A percentile compares a stretch with the other conserved stretches of the same genome.
Conservation (phyloP, 139 green algal species). For the Penium margaritaceum region DNA sequence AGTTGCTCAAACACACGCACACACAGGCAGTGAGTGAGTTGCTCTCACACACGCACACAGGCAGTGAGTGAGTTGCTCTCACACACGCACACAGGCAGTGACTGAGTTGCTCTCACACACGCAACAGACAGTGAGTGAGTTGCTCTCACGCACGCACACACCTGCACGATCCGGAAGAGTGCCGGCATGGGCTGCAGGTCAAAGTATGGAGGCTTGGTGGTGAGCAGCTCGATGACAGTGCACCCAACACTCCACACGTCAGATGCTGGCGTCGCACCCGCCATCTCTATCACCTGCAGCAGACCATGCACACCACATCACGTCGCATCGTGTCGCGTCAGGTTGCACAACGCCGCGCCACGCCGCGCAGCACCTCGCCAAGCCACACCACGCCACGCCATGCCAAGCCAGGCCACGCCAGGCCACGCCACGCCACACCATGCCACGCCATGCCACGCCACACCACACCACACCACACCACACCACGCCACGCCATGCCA, state of each 20-base stretch:
- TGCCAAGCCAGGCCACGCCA: too few relatives aligned
- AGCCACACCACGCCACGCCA: too few relatives aligned
- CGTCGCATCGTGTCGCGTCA: too few relatives aligned
- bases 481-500: too few relatives aligned
- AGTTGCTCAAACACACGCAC: background rate
- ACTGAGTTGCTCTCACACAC: too few relatives aligned
- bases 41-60: background rate
- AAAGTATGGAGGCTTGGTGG: conserved; percentile 83
- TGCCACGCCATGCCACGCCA: too few relatives aligned
- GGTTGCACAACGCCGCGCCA: too few relatives aligned
- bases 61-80: background rate
- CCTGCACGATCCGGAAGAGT: conserved; percentile 88
- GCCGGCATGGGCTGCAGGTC: conserved; percentile 85
- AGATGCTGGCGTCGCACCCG: conserved; percentile 67
- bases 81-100: background rate
- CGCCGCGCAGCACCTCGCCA: too few relatives aligned
- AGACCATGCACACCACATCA: too few relatives aligned
- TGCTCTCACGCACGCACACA: background rate
- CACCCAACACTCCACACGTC: conserved; percentile 95
- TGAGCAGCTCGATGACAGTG: conserved; percentile 89
- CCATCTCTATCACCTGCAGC: conserved; percentile 96
- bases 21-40: background rate
- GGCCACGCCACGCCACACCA: too few relatives aligned
- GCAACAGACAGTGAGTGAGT: too few relatives aligned
- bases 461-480: too few relatives aligned